Evolutionary conservation across 306 rosid species (phyloP), one percentile per base, ranked within the genome.

Genomic region (Vigna angularis): DNA sequence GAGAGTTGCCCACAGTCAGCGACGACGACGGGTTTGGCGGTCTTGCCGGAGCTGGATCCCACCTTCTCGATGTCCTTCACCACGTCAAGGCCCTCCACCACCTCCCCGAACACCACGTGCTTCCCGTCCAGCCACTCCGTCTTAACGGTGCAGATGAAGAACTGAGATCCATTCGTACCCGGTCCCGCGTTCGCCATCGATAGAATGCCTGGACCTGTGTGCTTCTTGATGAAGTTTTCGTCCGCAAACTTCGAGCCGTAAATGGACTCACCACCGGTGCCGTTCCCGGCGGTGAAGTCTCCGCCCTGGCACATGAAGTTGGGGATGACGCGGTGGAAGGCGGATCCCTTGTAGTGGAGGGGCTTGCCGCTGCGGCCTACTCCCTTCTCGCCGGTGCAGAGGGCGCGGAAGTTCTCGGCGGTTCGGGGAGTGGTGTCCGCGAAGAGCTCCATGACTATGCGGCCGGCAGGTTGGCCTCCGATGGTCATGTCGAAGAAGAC

Each of bases 131-230:
- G 90, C 98, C 98, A 95, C 84, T 83, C 87, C 30, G 98, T 95
- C 87, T 91, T 87, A 1, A 83, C 79, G 0, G 98, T 94, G 44
- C 98, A 94, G 67, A 94, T 17, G 91, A 94, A 95, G 90, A 95
- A 95, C 87, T 95, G 98, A 44, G 98, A 94, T 70, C 98, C 97
- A 66, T 95, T 95, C 0, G 98, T 95, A 0, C 91, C 90, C 0
- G 98, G 98, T 0, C 98, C 98, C 0, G 98, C 89, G 55, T 95
- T 95, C 7, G 98, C 98, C 97, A 95, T 95, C 5, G 98, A 92
- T 7, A 90, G 86, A 3, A 95, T 4, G 0, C 98, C 98, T 0
- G 98, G 96, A 0, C 97, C 98, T 2, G 97, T 95, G 91, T 95
- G 98, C 85, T 85, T 92, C 92, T 85, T 92, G 6, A 67, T 2